phyloP scores from a whole-genome alignment of 495 filamentous ascomycete genomes.

The Tuber melanosporum region DNA sequence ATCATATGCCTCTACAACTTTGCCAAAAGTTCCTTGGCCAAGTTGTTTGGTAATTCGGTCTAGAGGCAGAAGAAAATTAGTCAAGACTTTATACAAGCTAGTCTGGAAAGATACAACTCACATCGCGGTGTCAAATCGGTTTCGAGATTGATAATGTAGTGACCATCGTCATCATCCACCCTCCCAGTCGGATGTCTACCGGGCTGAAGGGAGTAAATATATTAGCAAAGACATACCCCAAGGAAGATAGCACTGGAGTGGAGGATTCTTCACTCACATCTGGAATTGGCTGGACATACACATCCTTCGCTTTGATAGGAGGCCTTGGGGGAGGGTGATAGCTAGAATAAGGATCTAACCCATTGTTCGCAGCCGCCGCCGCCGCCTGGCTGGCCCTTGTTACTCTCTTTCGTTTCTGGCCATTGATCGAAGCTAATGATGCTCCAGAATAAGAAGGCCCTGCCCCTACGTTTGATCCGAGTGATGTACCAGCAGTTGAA shows the following conservation, averaged over 20 bases:
- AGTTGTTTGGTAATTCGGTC: slow-evolving; percentile 82
- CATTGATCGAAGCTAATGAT: slow-evolving; percentile 40
- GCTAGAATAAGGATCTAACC: slow-evolving; percentile 62
- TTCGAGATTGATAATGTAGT: slow-evolving; percentile 84
- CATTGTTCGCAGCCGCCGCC: slow-evolving; percentile 45
- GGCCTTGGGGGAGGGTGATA: slow-evolving; percentile 83
- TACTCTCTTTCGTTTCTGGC: slow-evolving; percentile 80
- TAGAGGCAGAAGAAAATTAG: slow-evolving; percentile 45
- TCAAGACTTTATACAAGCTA: slow-evolving; percentile 17
- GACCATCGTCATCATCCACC: slow-evolving; percentile 92
- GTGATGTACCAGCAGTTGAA: slow-evolving; percentile 75
- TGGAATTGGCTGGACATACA: slow-evolving; percentile 68
- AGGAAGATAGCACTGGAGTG: slow-evolving; percentile 14
- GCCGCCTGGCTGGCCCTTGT: slow-evolving; percentile 48
- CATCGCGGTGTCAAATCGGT: slow-evolving; percentile 80
- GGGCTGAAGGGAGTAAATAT: slow-evolving; percentile 15
- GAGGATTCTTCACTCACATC: slow-evolving; percentile 62
- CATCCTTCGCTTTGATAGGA: slow-evolving; percentile 84
- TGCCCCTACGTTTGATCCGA: slow-evolving; percentile 65
- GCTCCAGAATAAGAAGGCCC: slow-evolving; percentile 49
- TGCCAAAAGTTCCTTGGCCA: slow-evolving; percentile 95
- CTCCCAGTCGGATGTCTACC: slow-evolving; percentile 47
- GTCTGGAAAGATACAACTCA: slow-evolving; percentile 49
- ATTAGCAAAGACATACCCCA: slow-evolving; percentile 11
- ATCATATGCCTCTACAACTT: slow-evolving; percentile 90